A percentile compares a stretch with the other conserved stretches of the same genome.
Conservation (phyloP, 1,284 basidiomycete genomes). For the Nidula niveotomentosa region DNA sequence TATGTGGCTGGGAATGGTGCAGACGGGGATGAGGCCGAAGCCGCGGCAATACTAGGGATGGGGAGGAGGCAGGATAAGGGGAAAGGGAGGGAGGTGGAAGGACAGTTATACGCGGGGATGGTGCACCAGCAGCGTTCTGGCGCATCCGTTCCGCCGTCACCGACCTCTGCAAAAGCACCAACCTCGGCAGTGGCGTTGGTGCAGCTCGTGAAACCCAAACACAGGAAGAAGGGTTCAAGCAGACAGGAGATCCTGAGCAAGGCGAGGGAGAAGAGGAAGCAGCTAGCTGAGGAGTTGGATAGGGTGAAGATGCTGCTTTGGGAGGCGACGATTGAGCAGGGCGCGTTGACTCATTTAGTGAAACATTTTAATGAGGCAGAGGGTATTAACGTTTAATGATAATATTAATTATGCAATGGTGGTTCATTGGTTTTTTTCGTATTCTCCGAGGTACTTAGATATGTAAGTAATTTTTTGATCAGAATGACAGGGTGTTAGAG, state of each 20-base stretch:
- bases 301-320: slow-evolving; percentile 64
- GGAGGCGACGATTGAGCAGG: slow-evolving; percentile 75
- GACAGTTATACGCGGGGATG: not conserved
- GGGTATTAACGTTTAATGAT: too few relatives aligned
- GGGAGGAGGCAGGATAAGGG: slow-evolving; percentile 11
- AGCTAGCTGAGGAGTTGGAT: slow-evolving; percentile 56
- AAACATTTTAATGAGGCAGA: slow-evolving; percentile 14
- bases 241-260: slow-evolving; percentile 47
- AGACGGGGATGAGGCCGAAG: slow-evolving; percentile 3
- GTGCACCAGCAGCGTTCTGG: not conserved
- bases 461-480: too few relatives aligned
- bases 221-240: not conserved
- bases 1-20: slow-evolving; percentile 10
- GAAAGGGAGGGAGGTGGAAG: slow-evolving; percentile 16
- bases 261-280: slow-evolving; percentile 50
- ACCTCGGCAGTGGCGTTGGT: slow-evolving; percentile 4
- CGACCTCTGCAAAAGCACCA: not conserved
- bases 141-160: not conserved
- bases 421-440: too few relatives aligned
- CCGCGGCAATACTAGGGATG: slow-evolving; percentile 3
- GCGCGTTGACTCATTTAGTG: slow-evolving; percentile 54
- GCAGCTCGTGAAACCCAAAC: not conserved
- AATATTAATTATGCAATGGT: too few relatives aligned
- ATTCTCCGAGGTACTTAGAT: too few relatives aligned
- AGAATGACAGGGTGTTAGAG: too few relatives aligned